Evolutionary conservation across 164 flowering plant genomes (phyloP), one percentile per base, ranked within the genome.

Genomic region (Tetrastigma voinierianum): DNA sequence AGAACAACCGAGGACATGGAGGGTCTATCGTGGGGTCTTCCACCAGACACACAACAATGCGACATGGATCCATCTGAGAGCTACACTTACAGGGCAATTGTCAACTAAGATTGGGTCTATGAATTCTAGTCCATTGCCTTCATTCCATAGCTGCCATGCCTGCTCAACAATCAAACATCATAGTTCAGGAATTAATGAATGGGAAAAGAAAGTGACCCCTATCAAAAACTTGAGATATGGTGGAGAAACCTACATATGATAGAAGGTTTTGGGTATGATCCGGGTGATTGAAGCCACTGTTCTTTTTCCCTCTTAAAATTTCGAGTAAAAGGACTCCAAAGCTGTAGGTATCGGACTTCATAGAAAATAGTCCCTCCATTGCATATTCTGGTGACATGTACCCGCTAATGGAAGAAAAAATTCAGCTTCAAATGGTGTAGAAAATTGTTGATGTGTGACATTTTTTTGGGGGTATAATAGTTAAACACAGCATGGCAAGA

Each of bases 331-430:
- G 21, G 13, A 81, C 71, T 4, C 89, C 89, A 20, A 77, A 84
- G 74, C 86, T 82, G 67, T 70, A 84, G 10, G 81, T 82, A 70
- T 82, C 84, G 0, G 80, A 77, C 43, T 81, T 82, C 6, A 60
- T 66, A 19, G 84, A 83, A 62, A 83, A 76, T 40, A 70, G 13
- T 2, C 86, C 84, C 15, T 80, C 72, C 51, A 76, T 55, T 17
- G 82, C 84, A 65, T 81, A 81, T 49, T 83, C 86, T 20, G 83
- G 84, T 16, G 84, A 75, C 82, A 80, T 82, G 60, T 82, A 80
- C 15, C 81, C 84, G 40, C 74, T 70, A 24, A 52, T 10, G 16
- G 40, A 32, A 32, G 40, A 32, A 58, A 12, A 11, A 7, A 16
- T 45, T 45, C 16, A 18, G 17, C 20, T 60, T 16, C 19, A 19